Evolutionary conservation across 768 basidiomycete genomes (phyloP).

Genomic region (Leccinum fibrillosum): DNA sequence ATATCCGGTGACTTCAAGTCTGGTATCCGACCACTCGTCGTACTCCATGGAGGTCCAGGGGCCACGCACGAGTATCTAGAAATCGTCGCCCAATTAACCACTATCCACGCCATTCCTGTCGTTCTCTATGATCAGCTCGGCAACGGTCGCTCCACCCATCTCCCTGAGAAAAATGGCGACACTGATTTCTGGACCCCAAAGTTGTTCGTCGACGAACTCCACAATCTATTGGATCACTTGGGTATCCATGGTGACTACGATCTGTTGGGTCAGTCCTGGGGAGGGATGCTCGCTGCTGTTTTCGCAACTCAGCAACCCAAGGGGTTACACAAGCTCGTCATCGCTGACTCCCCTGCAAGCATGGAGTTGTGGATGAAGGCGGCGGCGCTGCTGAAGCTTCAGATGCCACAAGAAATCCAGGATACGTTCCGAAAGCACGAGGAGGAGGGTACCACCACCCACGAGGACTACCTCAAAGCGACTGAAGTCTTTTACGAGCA

Average conservation of each 20-base stretch:
- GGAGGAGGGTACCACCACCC: conserved; percentile 39
- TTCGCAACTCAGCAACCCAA: conserved; percentile 36
- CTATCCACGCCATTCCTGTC: conserved; percentile 39
- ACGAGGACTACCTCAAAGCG: conserved; percentile 44
- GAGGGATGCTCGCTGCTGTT: conserved; percentile 44
- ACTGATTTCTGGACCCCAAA: conserved; percentile 46
- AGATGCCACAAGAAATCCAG: conserved; percentile 40
- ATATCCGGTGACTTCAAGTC: conserved; percentile 42
- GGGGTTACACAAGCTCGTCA: conserved; percentile 45
- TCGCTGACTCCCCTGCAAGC: conserved; percentile 45
- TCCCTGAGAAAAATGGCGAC: conserved; percentile 44
- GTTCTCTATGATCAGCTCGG: conserved; percentile 59
- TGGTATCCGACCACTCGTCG: conserved; percentile 41
- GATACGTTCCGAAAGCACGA: conserved; percentile 45
- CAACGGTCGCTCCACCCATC: conserved; percentile 50
- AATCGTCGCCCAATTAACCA: conserved; percentile 37
- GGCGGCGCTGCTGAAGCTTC: conserved; percentile 26
- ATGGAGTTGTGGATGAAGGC: conserved; percentile 42
- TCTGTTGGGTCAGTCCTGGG: conserved; percentile 41
- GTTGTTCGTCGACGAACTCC: conserved; percentile 51
- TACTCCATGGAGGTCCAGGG: conserved; percentile 56
- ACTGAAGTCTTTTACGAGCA: conserved; percentile 39
- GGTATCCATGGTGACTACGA: conserved; percentile 42
- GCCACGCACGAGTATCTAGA: conserved; percentile 40
- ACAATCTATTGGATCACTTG: conserved; percentile 43